Evolutionary conservation across 75 land plant genomes (phyloP).

Genomic region (Picea glauca): DNA sequence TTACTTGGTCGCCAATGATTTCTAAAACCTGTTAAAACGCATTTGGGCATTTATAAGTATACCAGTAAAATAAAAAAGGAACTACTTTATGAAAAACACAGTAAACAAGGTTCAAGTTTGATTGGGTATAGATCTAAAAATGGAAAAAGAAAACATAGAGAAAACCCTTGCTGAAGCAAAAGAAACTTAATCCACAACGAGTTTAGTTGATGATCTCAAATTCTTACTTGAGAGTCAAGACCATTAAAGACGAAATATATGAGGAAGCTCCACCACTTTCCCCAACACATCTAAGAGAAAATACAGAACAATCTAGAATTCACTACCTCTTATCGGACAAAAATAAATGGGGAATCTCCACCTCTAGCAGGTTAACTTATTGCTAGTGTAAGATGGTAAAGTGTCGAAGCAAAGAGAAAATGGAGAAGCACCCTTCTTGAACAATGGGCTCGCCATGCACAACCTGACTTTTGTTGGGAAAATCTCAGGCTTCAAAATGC

Average conservation of each 20-base stretch:
- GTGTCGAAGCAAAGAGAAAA: neutral
- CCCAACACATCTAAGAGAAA: neutral
- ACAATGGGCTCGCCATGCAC: neutral
- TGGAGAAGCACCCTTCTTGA: neutral
- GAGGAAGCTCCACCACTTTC: neutral
- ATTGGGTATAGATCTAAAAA: neutral
- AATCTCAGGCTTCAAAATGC: no score
- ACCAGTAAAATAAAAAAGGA: neutral
- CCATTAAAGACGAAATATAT: neutral
- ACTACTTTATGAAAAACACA: neutral
- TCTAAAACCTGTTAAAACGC: constrained; percentile 48
- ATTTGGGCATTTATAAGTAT: neutral
- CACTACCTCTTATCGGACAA: neutral
- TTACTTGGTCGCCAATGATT: constrained; percentile 47
- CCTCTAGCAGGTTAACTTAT: neutral
- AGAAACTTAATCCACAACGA: neutral
- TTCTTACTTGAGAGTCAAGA: neutral
- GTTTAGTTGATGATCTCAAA: neutral
- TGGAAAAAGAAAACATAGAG: neutral
- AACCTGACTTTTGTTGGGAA: no score
- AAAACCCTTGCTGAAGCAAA: neutral
- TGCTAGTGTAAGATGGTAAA: neutral
- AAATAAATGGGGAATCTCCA: neutral
- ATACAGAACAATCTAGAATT: neutral
- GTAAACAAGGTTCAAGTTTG: neutral